Evolutionary conservation across 352 stramenopile species (phyloP), one percentile per base, ranked within the genome.

Genomic region (Phytophthora sojae): DNA sequence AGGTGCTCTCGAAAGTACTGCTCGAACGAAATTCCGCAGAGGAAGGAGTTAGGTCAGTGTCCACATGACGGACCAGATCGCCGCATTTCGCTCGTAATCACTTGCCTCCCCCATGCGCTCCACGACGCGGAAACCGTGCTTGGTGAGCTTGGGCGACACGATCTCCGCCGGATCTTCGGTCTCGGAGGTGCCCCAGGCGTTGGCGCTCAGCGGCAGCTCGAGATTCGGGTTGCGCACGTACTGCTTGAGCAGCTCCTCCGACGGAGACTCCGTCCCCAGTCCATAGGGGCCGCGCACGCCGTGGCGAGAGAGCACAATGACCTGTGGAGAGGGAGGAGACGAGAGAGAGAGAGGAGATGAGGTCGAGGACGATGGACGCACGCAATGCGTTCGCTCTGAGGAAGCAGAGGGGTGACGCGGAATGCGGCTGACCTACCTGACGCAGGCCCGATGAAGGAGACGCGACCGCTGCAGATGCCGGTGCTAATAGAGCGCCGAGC

Each of bases 61-160:
- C 35, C 32, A 66, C 57, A 67, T 52, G 44, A 37, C 45, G n/a
- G n/a, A 52, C 45, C 9, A 26, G 17, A 52, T 12, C 45, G 4
- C 45, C 45, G 25, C 39, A 14, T n/a, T 47, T 47, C 39, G 39
- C 39, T 52, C 45, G n/a, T 26, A 52, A 52, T 52, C 45, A 52
- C 45, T 44, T 37, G 90, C 86, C 64, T 90, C 67, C 35, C 86
- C 86, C 86, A 94, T 94, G 42, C 66, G 70, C 63, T 92, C 67
- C 2, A 94, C 67, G 23, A 92, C 73, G 23, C 76, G 63, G 58
- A 82, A 90, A 53, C 86, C 86, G 75, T 94, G 86, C 56, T 88
- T 89, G 8, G 86, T 94, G 66, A 94, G 80, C 62, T 94, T 94
- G n/a, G 86, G 86, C 6, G 84, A 87, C 60, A 94, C 86, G 61